Base-by-base conservation (phyloP, 345 rosid genomes). In the Arabis hirsuta region DNA sequence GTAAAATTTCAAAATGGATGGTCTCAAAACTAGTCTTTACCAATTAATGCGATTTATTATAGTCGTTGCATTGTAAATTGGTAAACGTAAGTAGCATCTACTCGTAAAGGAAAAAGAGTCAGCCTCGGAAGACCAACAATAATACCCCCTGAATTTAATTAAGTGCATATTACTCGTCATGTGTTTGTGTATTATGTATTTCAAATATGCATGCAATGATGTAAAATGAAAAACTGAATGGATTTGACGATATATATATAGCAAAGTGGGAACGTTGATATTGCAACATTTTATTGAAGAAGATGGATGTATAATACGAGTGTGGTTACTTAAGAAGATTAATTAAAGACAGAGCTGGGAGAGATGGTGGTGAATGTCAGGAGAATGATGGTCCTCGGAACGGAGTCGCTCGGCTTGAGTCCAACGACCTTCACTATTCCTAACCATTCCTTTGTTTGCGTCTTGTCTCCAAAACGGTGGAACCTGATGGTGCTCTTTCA, bases 401-500 rank as follows among this genome's bases (percentile, higher is more conserved):
- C 80, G 82, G 0, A 87, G 87, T 4, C 96, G 79, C 34, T 90
- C 98, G 6, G 87, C 85, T 74, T 85, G 95, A 64, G 84, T 65
- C 98, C 96, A 88, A 31, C 92, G 92, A 4, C 91, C 98, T 2
- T 88, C 92, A 11, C 75, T 46, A 63, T 79, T 80, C 74, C 87
- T 76, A 1, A 88, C 62, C 84, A 90, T 81, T 43, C 98, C 96
- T 69, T 92, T 92, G 76, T 92, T 92, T 36, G 81, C 84, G 10
- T 82, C 84, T 76, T 92, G 98, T 77, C 91, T 76, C 98, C 98
- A 90, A 46, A 39, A 78, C 7, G 96, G 98, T 38, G 95, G 95
- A 51, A 92, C 90, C 84, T 83, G 69, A 71, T 83, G 82, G 57
- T 88, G 91, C n/a, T 87, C 91, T 73, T 88, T 87, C 46, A 92